A percentile compares a stretch with the other conserved stretches of the same genome.
These are phyloP conservation scores for Pseudevernia furfuracea DNA, from an alignment of 495 filamentous ascomycete genomes.

Conservation along the genomic window DNA sequence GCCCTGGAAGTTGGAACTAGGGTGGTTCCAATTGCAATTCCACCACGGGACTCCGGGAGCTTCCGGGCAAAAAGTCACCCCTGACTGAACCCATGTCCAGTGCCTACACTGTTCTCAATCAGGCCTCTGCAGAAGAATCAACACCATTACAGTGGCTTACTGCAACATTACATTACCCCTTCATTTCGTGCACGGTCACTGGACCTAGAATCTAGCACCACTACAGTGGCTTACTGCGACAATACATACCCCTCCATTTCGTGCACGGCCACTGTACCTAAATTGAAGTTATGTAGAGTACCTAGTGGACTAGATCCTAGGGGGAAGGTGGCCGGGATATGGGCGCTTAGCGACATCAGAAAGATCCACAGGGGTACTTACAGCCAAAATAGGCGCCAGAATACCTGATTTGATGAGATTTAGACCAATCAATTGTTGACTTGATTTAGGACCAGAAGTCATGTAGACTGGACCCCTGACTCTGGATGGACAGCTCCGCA, in stretches of 20 bases:
- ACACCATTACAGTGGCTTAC: background rate
- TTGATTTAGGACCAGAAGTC: background rate
- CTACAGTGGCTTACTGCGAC: background rate
- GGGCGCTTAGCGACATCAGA: background rate
- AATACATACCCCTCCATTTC: background rate
- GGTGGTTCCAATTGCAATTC: too few species aligned
- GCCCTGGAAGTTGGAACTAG: too few species aligned
- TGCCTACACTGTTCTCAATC: background rate
- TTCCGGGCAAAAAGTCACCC: too few species aligned
- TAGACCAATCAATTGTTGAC: background rate
- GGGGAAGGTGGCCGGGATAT: background rate
- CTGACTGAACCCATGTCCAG: too few species aligned
- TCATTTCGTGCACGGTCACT: background rate
- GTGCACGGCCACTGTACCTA: background rate
- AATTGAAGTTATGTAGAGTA: too few species aligned
- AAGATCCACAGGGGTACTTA: background rate
- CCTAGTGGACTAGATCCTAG: background rate
- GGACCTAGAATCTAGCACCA: background rate
- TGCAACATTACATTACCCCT: background rate
- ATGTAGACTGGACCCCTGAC: background rate
- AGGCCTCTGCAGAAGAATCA: too few species aligned
- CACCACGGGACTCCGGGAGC: too few species aligned
- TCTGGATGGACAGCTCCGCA: background rate
- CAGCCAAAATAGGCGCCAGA: constrained; percentile 1
- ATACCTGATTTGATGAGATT: background rate